Percentiles rank a stretch among this genome's conserved stretches.
Conservation (phyloP, 257 asterid genomes). For the Perilla frutescens region DNA sequence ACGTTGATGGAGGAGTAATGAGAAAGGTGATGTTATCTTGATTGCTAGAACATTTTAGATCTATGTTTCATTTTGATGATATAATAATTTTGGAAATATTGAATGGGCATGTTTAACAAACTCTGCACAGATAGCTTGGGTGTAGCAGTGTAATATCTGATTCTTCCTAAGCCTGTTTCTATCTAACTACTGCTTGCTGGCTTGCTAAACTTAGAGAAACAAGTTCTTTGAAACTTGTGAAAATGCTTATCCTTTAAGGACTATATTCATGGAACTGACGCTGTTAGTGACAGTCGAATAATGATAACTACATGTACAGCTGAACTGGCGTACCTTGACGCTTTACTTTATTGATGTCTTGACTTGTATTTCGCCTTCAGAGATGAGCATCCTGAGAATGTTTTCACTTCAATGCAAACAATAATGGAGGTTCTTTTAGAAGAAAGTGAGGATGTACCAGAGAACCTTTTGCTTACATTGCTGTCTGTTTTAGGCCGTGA, state of each 20-base stretch:
- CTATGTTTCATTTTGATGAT: too few species aligned
- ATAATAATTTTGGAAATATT: too few species aligned
- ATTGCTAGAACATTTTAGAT: too few species aligned
- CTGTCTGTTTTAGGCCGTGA: slow-evolving; percentile 82
- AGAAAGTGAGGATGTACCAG: slow-evolving; percentile 90
- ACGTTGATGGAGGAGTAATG: too few species aligned
- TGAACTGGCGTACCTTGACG: slow-evolving; percentile 18
- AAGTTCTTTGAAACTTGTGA: neutral
- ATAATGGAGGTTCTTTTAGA: slow-evolving; percentile 88
- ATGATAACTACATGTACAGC: too few species aligned
- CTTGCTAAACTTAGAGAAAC: neutral
- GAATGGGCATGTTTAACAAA: too few species aligned
- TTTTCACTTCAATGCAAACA: slow-evolving; percentile 87
- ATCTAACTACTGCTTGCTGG: slow-evolving; percentile 16
- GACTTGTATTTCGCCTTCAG: slow-evolving; percentile 49
- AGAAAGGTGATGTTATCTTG: too few species aligned
- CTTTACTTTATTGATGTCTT: slow-evolving; percentile 30
- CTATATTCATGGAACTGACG: too few species aligned
- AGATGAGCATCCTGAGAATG: slow-evolving; percentile 80
- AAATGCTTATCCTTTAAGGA: too few species aligned
- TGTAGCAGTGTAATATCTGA: neutral
- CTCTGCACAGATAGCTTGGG: neutral
- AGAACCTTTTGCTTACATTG: slow-evolving; percentile 69
- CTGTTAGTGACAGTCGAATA: too few species aligned
- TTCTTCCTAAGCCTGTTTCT: neutral